Evolutionary conservation across 306 rosid genomes (phyloP), one percentile per base, ranked within the genome.

Genomic region (Datisca glomerata): DNA sequence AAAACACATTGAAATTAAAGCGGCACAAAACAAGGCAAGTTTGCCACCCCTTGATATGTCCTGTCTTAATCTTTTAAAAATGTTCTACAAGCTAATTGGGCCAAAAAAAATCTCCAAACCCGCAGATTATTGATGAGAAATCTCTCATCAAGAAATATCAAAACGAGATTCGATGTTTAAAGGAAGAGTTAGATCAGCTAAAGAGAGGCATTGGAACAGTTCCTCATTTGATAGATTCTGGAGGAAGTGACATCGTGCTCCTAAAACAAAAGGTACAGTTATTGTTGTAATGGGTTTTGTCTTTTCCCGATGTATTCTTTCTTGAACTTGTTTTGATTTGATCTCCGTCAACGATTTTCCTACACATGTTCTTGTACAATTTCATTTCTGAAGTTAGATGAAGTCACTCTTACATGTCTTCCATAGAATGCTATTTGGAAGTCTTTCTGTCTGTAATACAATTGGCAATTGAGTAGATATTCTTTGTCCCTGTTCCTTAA

Each of bases 51-150:
- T n/a, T n/a, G n/a, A n/a, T n/a, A n/a, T n/a, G n/a, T n/a, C 24
- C 20, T 56, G 23, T 25, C 24, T 40, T 23, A 8, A 13, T 32
- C 22, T 19, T 24, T 13, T 53, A 11, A 5, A 7, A 40, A 22
- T 47, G 40, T 35, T 49, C 36, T 59, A 55, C 45, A 34, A 41
- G 25, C 22, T 48, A 44, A 33, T 63, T 36, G 14, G 24, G 10
- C 23, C 49, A 36, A 7, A 45, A 7, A 16, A 49, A 51, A 51
- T 51, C 22, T 12, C 37, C 15, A 51, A 41, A 27, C 63, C 66
- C 55, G 79, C 79, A 91, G 98, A 91, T 91, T 68, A 78, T 91
- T 66, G 98, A 91, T 66, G 98, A 91, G 78, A 91, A 91, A 57
- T 91, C 98, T 6, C 96, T 91, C 34, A 91, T 91, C 53, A 91